A percentile compares a stretch with the other conserved stretches of the same genome.
Conservation (phyloP, 1,284 basidiomycete genomes). For the Trichosporon sp. region DNA sequence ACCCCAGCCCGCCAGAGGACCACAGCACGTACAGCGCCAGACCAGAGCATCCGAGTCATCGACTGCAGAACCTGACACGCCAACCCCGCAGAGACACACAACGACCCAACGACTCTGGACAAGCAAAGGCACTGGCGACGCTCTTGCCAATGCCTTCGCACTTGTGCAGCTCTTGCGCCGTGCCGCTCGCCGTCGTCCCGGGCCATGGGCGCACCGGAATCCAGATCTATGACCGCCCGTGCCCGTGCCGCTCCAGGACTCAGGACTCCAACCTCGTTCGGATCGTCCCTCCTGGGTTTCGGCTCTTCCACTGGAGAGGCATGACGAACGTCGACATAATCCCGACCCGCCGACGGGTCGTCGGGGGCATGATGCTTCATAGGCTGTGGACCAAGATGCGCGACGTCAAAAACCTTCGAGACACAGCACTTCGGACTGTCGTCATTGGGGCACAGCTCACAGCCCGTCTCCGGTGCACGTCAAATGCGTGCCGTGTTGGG, state of each 20-base stretch:
- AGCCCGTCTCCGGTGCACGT: background rate
- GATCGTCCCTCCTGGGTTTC: background rate
- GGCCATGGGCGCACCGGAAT: background rate
- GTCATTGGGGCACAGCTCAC: background rate
- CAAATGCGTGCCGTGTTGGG: background rate
- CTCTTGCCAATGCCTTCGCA: background rate
- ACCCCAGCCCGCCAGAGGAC: background rate
- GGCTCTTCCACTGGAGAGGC: background rate
- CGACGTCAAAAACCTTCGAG: background rate
- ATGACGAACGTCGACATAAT: slow-evolving; percentile 4
- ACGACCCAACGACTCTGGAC: slow-evolving; percentile 1
- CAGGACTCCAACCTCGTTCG: background rate
- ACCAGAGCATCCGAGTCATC: background rate
- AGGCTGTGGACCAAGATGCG: background rate
- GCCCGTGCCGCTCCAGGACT: background rate
- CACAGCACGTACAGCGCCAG: background rate
- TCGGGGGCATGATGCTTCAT: background rate
- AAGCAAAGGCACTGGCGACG: background rate
- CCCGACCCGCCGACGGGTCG: slow-evolving; percentile 1
- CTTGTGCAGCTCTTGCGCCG: background rate
- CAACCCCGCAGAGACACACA: background rate
- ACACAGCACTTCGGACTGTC: background rate
- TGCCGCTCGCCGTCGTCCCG: background rate
- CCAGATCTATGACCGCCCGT: background rate
- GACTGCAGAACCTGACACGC: background rate